Evolutionary conservation across 495 filamentous ascomycete genomes (phyloP), one percentile per base, ranked within the genome.

Genomic region (Oleoguttula mirabilis): DNA sequence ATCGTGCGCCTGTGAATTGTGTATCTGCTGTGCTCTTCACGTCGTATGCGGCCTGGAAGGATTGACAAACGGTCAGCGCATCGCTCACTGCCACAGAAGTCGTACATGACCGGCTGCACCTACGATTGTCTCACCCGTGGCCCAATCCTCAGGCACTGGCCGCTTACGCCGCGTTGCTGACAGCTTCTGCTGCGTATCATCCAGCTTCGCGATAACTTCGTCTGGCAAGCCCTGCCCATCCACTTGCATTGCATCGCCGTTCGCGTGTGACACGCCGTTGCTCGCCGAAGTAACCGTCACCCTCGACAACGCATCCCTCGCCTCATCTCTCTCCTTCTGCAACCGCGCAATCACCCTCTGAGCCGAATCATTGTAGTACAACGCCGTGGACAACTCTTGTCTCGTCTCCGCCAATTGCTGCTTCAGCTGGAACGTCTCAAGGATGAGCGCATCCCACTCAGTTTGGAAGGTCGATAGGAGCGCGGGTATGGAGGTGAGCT

Each of bases 331-430:
- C 65, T 98, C 90, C 54, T 72, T 76, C 14, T 84, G 81, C 56
- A 98, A 57, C 22, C 92, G 74, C 30, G 84, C 86, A 62, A 96
- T 93, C 37, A 98, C 90, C 42, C 92, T 72, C 5, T 88, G 76
- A 27, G 90, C 90, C 7, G 88, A 92, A 71, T 98, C 90, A 54
- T 95, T 79, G 61, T 95, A 87, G 61, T 98, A 98, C 25, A 98
- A 71, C 11, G 90, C 84, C 1, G 86, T 84, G 34, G 83, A 82
- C 22, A 98, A 75, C 64, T 98, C 92, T 62, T 96, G 88, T 54
- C 88, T 71, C 21, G 84, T 90, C 55, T 93, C 85, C 32, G 79
- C 70, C 47, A 98, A 64, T 47, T 94, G 86, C 59, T 94, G 83
- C 60, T 80, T 76, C 25, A 95, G 66, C 37, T 83, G 85, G 59